Evolutionary conservation across 2,329 filamentous ascomycete species (phyloP).

Genomic region (Nemania bipapillata): DNA sequence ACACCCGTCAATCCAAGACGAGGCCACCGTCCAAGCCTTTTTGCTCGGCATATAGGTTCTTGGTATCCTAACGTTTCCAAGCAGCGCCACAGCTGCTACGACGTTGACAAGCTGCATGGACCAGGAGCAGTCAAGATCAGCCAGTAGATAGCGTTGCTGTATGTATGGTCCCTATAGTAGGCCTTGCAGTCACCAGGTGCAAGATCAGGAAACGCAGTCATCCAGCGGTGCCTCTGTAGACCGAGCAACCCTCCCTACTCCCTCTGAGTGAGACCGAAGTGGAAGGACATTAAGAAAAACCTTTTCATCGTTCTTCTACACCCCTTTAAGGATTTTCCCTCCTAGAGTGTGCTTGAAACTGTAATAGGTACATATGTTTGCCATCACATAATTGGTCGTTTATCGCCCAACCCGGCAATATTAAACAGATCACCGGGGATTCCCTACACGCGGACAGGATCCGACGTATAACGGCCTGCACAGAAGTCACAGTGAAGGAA

Average conservation of each 20-base stretch:
- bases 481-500: conserved; percentile 27
- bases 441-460: conserved; percentile 21
- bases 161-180: background rate
- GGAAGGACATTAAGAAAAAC: conserved; percentile 14
- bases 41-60: background rate
- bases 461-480: conserved; percentile 6
- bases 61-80: background rate
- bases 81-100: conserved; percentile 7
- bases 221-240: conserved; percentile 8
- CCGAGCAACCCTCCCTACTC: background rate
- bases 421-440: conserved; percentile 22
- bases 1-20: conserved; percentile 1
- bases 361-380: background rate
- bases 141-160: background rate
- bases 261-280: background rate
- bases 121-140: background rate
- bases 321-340: conserved; percentile 18
- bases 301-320: background rate
- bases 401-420: conserved; percentile 9
- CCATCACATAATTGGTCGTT: conserved; percentile 16
- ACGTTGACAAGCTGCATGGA: background rate
- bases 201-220: background rate
- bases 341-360: background rate
- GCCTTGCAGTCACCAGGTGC: background rate
- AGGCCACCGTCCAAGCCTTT: background rate